phyloP scores from a whole-genome alignment of 148 eudicot genomes.

The Mesembryanthemum crystallinum region DNA sequence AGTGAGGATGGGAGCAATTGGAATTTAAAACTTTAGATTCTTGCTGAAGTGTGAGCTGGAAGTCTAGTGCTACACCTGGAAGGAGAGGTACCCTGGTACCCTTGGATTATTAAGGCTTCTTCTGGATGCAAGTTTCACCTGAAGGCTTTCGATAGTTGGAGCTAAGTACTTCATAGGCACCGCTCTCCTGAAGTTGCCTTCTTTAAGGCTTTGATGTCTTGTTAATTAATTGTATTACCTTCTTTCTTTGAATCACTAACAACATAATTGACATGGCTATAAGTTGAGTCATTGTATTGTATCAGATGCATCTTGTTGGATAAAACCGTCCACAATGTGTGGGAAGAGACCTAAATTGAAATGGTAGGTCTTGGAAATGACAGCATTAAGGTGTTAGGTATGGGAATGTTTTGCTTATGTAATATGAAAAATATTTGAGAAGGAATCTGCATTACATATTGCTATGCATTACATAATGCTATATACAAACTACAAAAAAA shows the following conservation, averaged over 20 bases:
- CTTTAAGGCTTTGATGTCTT: not conserved
- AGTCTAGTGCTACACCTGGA: not conserved
- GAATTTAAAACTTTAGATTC: not conserved
- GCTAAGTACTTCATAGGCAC: not conserved
- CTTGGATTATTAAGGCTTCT: not conserved
- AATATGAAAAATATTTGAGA: not conserved
- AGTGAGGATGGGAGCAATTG: too few relatives aligned
- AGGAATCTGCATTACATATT: not conserved
- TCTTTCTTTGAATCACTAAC: too few relatives aligned
- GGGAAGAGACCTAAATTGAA: not conserved
- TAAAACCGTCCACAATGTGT: not conserved
- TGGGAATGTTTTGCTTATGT: not conserved
- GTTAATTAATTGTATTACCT: too few relatives aligned
- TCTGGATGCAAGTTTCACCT: slow-evolving; percentile 1
- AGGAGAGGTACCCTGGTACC: not conserved
- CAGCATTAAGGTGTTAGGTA: not conserved
- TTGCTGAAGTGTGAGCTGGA: not conserved
- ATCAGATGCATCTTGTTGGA: too few relatives aligned
- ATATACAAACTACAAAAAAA: not conserved
- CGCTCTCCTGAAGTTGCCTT: not conserved
- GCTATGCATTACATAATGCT: not conserved
- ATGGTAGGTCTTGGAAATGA: not conserved
- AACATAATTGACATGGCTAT: not conserved
- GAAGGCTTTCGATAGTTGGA: not conserved
- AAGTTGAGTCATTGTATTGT: not conserved